Base-by-base conservation (phyloP, 2,329 filamentous ascomycete genomes). In the Botrytis squamosa region DNA sequence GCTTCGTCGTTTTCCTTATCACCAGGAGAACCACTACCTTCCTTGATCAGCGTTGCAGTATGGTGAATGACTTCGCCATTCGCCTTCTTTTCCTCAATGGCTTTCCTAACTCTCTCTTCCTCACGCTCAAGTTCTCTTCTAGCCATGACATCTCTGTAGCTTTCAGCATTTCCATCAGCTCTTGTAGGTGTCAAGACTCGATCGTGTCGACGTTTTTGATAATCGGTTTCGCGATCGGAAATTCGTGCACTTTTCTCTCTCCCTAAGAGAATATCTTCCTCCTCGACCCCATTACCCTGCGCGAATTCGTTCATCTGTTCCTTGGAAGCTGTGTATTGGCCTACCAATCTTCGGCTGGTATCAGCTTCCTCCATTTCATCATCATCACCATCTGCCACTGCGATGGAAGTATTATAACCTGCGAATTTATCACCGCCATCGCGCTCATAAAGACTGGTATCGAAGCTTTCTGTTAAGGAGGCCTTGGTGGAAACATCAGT, bases 291-390 rank as follows among this genome's bases (percentile, higher is more conserved):
- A 75, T 88, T 87, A 72, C 95, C 95, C 71, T 89, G 90, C 38
- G 95, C 91, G 84, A 97, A 97, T 84, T 99, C 96, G 81, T 97
- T 93, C 81, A 99, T 95, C 84, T 98, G 94, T 69, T 93, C 91
- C 78, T 90, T 92, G 57, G 94, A 95, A 40, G 96, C 96, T 52
- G 96, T 99, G 84, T 99, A 99, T 83, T 98, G 96, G 76, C 95
- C 95, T 49, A 98, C 92, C 75, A 99, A 86, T 75, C 93, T 90
- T 80, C 92, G 89, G 78, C 93, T 90, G 78, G 86, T 90, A 82
- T 93, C 92, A 73, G 85, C 90, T 82, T 91, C 93, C 68, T 88
- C 88, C 89, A 94, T 93, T 74, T 92, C 91, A 80, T 92, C 91
- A 77, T 95, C 92, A 80, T 94, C 93, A 72, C 91, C 92, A 81